Evolutionary conservation across 495 filamentous ascomycete species (phyloP), one percentile per base, ranked within the genome.

Genomic region (Chaetomium fimeti): DNA sequence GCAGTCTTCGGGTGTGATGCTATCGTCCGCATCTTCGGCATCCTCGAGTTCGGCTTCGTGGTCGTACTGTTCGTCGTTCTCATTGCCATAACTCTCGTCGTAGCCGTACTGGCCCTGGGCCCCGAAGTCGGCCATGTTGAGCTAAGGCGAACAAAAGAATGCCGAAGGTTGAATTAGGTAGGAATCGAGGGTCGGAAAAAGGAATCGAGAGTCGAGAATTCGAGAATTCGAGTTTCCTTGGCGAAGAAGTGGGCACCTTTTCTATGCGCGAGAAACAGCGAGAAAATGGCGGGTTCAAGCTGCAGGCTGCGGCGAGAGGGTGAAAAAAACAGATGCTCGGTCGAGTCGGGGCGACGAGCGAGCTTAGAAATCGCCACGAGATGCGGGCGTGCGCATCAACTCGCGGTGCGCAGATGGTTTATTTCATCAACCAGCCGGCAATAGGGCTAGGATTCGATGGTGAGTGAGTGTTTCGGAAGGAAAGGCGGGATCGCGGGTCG

Each of bases 1-100:
- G 78, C 91, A 95, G 75, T 98, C 94, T 77, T 98, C 94, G 49
- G 93, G 91, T 2, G 89, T 90, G 74, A 93, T 92, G 43, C 96
- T 92, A 74, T 96, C 92, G 53, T 89, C 88, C 2, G 84, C 87
- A 67, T 90, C 88, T 28, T 82, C 85, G 52, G 89, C 85, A 59
- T 93, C 89, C 56, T 88, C 86, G 62, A 91, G 86, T 57, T 88
- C 85, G 63, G 87, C 85, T 63, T 86, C 74, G 51, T 74, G 74
- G 47, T 79, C 76, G 66, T 76, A 79, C 27, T 76, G 75, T 63
- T 74, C 75, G 22, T 79, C 77, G 55, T 79, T 76, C 24, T 80
- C 77, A 58, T 79, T 76, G n/a, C 79, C 77, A 59, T 79, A 80
- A 36, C 66, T 62, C 29, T 72, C 71, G 52, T 71, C 70, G 65